Conservation (phyloP, 768 basidiomycete species). For the Tephrocybe sp. region DNA sequence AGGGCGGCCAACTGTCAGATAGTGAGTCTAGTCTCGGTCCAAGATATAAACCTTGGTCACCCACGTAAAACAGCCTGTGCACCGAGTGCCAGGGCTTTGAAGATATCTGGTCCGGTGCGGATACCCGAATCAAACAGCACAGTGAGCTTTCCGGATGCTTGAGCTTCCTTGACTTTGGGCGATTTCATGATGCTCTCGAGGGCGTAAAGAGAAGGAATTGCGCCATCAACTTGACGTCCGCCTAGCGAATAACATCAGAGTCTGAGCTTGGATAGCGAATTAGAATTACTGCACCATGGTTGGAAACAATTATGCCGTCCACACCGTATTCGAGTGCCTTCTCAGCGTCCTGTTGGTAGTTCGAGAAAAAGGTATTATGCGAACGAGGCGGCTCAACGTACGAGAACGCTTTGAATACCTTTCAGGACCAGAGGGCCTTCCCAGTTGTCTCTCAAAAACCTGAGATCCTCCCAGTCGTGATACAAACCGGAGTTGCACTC, state of each 20-base stretch:
- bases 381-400: slow-evolving; percentile 26
- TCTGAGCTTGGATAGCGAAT: neutral
- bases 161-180: slow-evolving; percentile 53
- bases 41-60: slow-evolving; percentile 25
- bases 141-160: slow-evolving; percentile 59
- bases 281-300: slow-evolving; percentile 55
- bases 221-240: slow-evolving; percentile 77
- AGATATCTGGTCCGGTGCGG: slow-evolving; percentile 78
- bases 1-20: slow-evolving; percentile 61
- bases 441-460: slow-evolving; percentile 71
- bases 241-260: slow-evolving; percentile 34
- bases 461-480: slow-evolving; percentile 70
- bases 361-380: neutral
- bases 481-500: slow-evolving; percentile 65
- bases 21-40: neutral
- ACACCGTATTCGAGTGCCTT: slow-evolving; percentile 62
- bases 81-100: slow-evolving; percentile 84
- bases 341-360: slow-evolving; percentile 58
- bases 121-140: slow-evolving; percentile 82
- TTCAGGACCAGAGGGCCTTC: slow-evolving; percentile 77
- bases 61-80: slow-evolving; percentile 77
- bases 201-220: slow-evolving; percentile 70
- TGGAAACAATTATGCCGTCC: slow-evolving; percentile 79
- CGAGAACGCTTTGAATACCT: slow-evolving; percentile 68
- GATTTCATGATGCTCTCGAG: slow-evolving; percentile 70